phyloP scores from a whole-genome alignment of 2,329 filamentous ascomycete species.

The Gaeumannomyces tritici region DNA sequence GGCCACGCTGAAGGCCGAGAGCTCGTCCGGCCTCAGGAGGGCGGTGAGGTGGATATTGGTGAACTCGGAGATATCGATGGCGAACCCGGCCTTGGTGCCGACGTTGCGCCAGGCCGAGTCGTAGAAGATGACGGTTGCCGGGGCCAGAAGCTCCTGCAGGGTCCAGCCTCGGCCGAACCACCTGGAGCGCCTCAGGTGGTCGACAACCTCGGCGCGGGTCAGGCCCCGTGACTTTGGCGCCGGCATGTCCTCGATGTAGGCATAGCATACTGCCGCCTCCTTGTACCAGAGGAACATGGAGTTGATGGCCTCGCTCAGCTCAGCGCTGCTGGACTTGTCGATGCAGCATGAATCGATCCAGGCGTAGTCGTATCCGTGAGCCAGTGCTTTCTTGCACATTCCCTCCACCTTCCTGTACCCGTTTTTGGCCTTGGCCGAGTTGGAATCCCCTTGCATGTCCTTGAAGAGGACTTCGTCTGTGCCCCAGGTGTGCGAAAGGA shows the following conservation, averaged over 20 bases:
- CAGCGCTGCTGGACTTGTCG: conserved; percentile 9
- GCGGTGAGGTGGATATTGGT: conserved; percentile 13
- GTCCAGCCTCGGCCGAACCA: conserved; percentile 6
- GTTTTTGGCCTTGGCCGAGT: background rate
- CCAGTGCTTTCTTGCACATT: background rate
- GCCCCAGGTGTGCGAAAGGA: conserved; percentile 13
- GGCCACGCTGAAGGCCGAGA: conserved; percentile 8
- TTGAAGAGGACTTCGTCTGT: conserved; percentile 4
- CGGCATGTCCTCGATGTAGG: conserved; percentile 5
- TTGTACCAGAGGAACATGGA: conserved; percentile 13
- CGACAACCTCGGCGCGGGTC: background rate
- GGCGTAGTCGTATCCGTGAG: conserved; percentile 3
- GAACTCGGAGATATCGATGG: conserved; percentile 7
- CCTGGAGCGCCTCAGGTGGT: background rate
- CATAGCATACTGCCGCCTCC: conserved; percentile 5
- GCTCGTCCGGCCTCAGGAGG: conserved; percentile 5
- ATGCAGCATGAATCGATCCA: conserved; percentile 14
- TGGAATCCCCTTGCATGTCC: background rate
- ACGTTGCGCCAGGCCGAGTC: conserved; percentile 16
- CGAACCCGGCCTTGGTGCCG: conserved; percentile 9
- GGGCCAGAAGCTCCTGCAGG: conserved; percentile 2
- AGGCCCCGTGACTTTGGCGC: background rate
- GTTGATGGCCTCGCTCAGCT: conserved; percentile 11
- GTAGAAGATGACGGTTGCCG: conserved; percentile 4
- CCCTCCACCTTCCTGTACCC: conserved; percentile 6